phyloP scores from a whole-genome alignment of 352 stramenopile genomes.

The Plasmopara halstedii region DNA sequence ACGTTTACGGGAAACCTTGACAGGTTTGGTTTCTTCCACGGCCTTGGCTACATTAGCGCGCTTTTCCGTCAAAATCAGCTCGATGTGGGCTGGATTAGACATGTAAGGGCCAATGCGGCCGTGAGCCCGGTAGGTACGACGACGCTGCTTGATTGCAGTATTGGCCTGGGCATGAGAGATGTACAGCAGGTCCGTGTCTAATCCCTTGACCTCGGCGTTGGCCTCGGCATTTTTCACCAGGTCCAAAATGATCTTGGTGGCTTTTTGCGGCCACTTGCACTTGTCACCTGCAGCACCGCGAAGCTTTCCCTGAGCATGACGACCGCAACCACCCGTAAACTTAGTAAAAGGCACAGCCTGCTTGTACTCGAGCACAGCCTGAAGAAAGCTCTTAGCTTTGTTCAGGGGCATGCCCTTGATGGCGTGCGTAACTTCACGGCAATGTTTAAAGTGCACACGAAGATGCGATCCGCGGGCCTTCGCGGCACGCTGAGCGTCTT shows the following conservation, averaged over 20 bases:
- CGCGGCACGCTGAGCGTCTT: slow-evolving; percentile 80
- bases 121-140: slow-evolving; percentile 98
- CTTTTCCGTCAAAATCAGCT: slow-evolving; percentile 98
- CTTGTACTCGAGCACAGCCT: slow-evolving; percentile 97
- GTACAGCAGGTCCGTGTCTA: slow-evolving; percentile 95
- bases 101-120: slow-evolving; percentile 98
- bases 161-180: slow-evolving; percentile 98
- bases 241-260: slow-evolving; percentile 97
- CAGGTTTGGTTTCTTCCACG: slow-evolving; percentile 81
- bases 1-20: slow-evolving; percentile 84
- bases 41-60: slow-evolving; percentile 89
- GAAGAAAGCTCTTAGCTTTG: slow-evolving; percentile 94
- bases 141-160: slow-evolving; percentile 95
- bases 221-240: slow-evolving; percentile 98
- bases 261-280: slow-evolving; percentile 98
- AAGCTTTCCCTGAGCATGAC: slow-evolving; percentile 96
- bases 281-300: slow-evolving; percentile 92
- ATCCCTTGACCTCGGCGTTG: slow-evolving; percentile 97
- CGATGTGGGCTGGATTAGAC: slow-evolving; percentile 98
- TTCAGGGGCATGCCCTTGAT: slow-evolving; percentile 96
- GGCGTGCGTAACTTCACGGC: slow-evolving; percentile 95
- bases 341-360: slow-evolving; percentile 98
- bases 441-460: slow-evolving; percentile 99
- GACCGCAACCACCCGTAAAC: slow-evolving; percentile 97
- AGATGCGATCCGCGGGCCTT: slow-evolving; percentile 97